These are phyloP conservation scores for Arctium minus DNA, from an alignment of 129 eudicot species.

Conservation along the genomic window DNA sequence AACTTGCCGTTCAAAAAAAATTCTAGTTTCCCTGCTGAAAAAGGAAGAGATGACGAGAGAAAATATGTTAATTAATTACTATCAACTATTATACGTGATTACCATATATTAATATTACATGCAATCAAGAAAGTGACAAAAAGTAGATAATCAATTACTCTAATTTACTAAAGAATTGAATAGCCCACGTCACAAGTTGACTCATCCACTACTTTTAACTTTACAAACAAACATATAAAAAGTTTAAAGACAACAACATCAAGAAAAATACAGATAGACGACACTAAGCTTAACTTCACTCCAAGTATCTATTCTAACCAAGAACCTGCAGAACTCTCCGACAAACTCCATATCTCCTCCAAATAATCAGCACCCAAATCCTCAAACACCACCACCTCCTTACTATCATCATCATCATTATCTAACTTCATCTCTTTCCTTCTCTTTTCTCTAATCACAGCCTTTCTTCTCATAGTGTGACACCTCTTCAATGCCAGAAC, in stretches of 20 bases:
- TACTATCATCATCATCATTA: background rate
- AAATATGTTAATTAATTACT: background rate
- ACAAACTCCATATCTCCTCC: conserved; percentile 37
- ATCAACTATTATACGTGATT: background rate
- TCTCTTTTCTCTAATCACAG: conserved; percentile 11
- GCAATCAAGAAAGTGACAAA: background rate
- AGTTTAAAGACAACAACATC: background rate
- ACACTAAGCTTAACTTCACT: conserved; percentile 17
- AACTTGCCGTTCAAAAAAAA: no score
- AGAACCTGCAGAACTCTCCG: conserved; percentile 14
- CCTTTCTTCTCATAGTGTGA: conserved; percentile 40
- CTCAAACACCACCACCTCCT: conserved; percentile 33
- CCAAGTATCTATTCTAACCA: conserved; percentile 16
- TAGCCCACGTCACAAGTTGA: conserved; percentile 14
- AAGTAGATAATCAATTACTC: background rate
- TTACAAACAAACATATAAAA: conserved; percentile 1
- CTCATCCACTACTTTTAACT: conserved; percentile 19
- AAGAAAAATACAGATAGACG: background rate
- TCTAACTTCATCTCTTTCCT: conserved; percentile 17
- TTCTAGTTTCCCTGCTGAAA: no score
- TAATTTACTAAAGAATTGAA: background rate
- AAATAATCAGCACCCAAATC: conserved; percentile 51
- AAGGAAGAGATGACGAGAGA: background rate
- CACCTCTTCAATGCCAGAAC: conserved; percentile 47
- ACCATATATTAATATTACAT: background rate